Base-by-base conservation (phyloP, 441 rosid genomes). In the Populus hybrid region DNA sequence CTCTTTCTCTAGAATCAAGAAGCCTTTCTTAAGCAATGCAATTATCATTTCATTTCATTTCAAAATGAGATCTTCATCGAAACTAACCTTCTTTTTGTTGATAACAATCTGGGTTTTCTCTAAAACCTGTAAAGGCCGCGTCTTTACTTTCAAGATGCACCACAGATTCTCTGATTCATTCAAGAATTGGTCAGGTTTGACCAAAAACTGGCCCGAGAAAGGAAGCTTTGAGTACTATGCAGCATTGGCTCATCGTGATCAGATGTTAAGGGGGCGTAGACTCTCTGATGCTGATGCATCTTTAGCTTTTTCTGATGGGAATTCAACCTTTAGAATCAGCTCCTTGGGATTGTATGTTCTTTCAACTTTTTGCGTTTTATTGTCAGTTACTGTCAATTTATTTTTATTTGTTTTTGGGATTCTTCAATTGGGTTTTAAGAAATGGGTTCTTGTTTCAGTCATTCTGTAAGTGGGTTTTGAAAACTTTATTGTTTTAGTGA, bases 101-200 rank as follows among this genome's bases (percentile, higher is more conserved):
- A 63, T 80, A 9, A 12, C 28, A 76, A 74, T 85, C 75, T 82
- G 74, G 82, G 81, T 79, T 30, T 18, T 83, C 65, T 80, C 79
- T 80, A 63, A 21, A 38, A 69, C 63, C 81, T 81, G 81, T 82
- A 61, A 85, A 83, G 91, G 84, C 78, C 88, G 87, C 77, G 86
- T 95, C 90, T 92, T 95, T 87, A 88, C 87, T 80, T 92, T 93
- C 88, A 81, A 91, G 86, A 91, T 91, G 97, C 97, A 91, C 81
- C 94, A 89, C 81, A 89, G 90, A 40, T 92, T 84, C 92, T 90
- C 97, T 63, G 93, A 90, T 12, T 80, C 78, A 5, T 85, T 90
- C 82, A 88, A 89, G 88, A 85, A 85, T 66, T 88, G 90, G 92
- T 86, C 91, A 38, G 64, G 73, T 50, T 77, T 85, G 53, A 71